phyloP scores from a whole-genome alignment of 129 eudicot species.

The Escallonia rubra region DNA sequence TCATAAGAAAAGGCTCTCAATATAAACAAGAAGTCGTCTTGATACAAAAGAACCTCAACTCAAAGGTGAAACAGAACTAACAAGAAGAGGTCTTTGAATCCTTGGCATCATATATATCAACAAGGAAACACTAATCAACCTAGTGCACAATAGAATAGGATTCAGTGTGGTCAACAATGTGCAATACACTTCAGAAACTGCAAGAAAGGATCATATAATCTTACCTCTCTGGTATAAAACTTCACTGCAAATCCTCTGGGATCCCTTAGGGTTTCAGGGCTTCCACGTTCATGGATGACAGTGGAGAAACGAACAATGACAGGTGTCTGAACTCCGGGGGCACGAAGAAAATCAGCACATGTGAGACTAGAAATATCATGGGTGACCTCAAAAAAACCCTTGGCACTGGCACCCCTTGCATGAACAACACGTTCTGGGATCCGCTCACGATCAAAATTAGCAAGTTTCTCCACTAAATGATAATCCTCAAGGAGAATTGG shows the following conservation, averaged over 20 bases:
- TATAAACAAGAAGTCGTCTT: neutral
- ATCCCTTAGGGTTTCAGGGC: constrained; percentile 87
- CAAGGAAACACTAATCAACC: too few relatives aligned
- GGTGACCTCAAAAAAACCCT: constrained; percentile 90
- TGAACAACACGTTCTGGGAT: constrained; percentile 92
- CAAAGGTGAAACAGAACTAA: neutral
- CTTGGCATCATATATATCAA: too few relatives aligned
- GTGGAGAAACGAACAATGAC: constrained; percentile 88
- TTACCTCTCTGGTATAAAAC: constrained; percentile 88
- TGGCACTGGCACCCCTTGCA: constrained; percentile 91
- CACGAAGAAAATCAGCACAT: constrained; percentile 84
- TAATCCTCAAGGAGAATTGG: constrained; percentile 92
- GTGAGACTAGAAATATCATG: constrained; percentile 72
- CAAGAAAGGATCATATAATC: neutral
- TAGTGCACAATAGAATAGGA: neutral
- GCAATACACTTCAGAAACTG: neutral
- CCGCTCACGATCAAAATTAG: constrained; percentile 81
- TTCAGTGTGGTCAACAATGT: neutral
- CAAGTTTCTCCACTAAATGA: constrained; percentile 84
- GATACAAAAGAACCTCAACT: neutral
- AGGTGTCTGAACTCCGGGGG: constrained; percentile 88
- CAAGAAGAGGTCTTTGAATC: neutral
- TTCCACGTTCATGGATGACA: constrained; percentile 85
- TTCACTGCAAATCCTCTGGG: constrained; percentile 89
- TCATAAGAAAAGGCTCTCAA: constrained; percentile 1